Evolutionary conservation across 1,284 basidiomycete species (phyloP).

Genomic region (Marasmius tenuissimus): DNA sequence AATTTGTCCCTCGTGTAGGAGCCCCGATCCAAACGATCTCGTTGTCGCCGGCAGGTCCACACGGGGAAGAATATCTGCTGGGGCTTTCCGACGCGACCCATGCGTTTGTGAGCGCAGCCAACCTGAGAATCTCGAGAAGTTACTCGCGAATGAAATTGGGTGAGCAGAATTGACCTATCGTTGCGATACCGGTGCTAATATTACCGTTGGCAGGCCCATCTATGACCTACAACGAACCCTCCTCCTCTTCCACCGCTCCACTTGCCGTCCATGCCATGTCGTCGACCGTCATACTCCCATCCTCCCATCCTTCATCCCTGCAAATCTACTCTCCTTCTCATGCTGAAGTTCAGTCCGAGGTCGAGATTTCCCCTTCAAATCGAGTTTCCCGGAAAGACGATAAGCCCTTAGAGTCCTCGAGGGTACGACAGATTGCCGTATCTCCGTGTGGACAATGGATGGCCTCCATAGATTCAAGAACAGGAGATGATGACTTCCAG

Average conservation of each 20-base stretch:
- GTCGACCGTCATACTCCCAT: slow-evolving; percentile 83
- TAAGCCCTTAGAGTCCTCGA: slow-evolving; percentile 73
- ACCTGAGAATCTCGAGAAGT: slow-evolving; percentile 71
- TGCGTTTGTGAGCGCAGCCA: slow-evolving; percentile 75
- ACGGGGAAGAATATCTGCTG: slow-evolving; percentile 86
- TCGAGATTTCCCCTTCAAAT: slow-evolving; percentile 94
- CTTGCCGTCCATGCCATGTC: slow-evolving; percentile 73
- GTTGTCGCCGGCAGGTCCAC: slow-evolving; percentile 39
- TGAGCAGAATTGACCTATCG: slow-evolving; percentile 27
- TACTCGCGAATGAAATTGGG: slow-evolving; percentile 82
- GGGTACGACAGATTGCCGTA: slow-evolving; percentile 73
- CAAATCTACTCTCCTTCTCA: slow-evolving; percentile 85
- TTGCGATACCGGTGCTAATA: too few relatives aligned
- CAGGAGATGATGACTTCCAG: slow-evolving; percentile 62
- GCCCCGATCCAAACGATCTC: slow-evolving; percentile 80
- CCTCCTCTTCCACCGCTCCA: slow-evolving; percentile 47
- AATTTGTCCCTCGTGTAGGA: slow-evolving; percentile 92
- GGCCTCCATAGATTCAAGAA: slow-evolving; percentile 85
- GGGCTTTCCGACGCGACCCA: slow-evolving; percentile 84
- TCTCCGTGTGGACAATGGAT: slow-evolving; percentile 84
- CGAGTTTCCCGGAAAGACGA: slow-evolving; percentile 85
- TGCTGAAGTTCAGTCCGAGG: slow-evolving; percentile 77
- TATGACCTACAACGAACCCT: slow-evolving; percentile 37
- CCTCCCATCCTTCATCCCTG: slow-evolving; percentile 92
- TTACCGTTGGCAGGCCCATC: slow-evolving; percentile 40